Conservation (phyloP, 192 early-diverging fungal species). For the Umbelopsis sp. region DNA sequence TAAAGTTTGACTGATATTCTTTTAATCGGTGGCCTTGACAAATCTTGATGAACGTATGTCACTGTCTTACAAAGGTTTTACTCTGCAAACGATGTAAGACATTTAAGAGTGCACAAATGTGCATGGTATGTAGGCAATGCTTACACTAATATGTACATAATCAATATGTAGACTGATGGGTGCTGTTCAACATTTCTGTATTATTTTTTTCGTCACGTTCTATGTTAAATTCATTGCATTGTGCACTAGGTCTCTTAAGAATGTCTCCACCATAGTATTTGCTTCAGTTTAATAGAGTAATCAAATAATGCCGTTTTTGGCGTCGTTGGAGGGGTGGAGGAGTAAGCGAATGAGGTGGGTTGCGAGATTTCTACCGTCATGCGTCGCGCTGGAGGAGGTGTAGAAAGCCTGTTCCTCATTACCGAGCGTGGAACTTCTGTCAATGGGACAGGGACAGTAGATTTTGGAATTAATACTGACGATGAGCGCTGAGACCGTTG, state of each 20-base stretch:
- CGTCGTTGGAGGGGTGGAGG: slow-evolving; percentile 18
- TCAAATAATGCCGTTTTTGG: slow-evolving; percentile 19
- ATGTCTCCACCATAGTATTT: slow-evolving; percentile 22
- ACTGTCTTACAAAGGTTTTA: too few species aligned
- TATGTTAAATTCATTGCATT: not conserved
- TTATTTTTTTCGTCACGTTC: too few species aligned
- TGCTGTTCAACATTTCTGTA: too few species aligned
- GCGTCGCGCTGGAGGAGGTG: not conserved
- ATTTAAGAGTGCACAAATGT: too few species aligned
- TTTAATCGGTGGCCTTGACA: too few species aligned
- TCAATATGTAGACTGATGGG: too few species aligned
- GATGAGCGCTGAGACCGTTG: not conserved
- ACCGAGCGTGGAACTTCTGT: not conserved
- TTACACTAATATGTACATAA: too few species aligned
- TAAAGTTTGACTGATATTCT: too few species aligned
- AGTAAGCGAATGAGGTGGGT: slow-evolving; percentile 26
- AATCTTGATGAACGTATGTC: too few species aligned
- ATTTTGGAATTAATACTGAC: not conserved
- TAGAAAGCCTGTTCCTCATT: not conserved
- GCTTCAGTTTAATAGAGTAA: slow-evolving; percentile 16
- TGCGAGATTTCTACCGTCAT: slow-evolving; percentile 1
- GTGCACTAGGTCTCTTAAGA: not conserved
- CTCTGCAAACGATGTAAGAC: too few species aligned
- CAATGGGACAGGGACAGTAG: not conserved
- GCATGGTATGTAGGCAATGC: too few species aligned